A percentile compares a stretch with the other conserved stretches of the same genome.
Conservation (phyloP, 257 asterid species). For the Nicotiana obtusifolia region DNA sequence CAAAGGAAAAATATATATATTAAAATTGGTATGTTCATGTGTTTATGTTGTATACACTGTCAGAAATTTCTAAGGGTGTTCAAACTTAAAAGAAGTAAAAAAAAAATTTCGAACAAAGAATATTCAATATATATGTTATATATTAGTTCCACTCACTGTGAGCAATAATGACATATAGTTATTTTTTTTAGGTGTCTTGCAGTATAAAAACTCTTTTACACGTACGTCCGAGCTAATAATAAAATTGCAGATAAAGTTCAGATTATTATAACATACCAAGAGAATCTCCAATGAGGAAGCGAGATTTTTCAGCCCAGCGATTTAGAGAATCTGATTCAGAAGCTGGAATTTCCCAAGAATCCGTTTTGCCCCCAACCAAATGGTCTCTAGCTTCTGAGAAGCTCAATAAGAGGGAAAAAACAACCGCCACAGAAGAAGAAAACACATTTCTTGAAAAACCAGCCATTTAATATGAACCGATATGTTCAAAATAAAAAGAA, state of each 20-base stretch:
- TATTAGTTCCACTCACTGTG: too few species aligned
- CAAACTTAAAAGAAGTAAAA: too few species aligned
- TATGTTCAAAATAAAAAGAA: not conserved
- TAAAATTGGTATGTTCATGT: too few species aligned
- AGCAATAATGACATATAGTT: too few species aligned
- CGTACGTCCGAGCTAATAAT: not conserved
- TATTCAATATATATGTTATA: too few species aligned
- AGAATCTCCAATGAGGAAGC: constrained; percentile 63
- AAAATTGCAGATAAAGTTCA: not conserved
- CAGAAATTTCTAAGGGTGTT: too few species aligned
- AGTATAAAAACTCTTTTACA: too few species aligned
- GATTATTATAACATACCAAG: constrained; percentile 30
- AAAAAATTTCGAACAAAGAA: too few species aligned
- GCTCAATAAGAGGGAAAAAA: constrained; percentile 21
- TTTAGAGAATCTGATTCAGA: constrained; percentile 51
- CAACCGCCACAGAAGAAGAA: constrained; percentile 13
- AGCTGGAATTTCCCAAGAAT: constrained; percentile 57
- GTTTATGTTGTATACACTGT: too few species aligned
- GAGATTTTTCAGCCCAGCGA: constrained; percentile 60
- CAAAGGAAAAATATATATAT: not conserved
- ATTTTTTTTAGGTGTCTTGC: too few species aligned
- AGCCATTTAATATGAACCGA: constrained; percentile 15
- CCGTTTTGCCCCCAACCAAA: constrained; percentile 49
- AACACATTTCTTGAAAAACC: constrained; percentile 11
- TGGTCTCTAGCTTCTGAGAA: constrained; percentile 51